Evolutionary conservation across 2,329 filamentous ascomycete species (phyloP).

Genomic region (Trichoderma sp.): DNA sequence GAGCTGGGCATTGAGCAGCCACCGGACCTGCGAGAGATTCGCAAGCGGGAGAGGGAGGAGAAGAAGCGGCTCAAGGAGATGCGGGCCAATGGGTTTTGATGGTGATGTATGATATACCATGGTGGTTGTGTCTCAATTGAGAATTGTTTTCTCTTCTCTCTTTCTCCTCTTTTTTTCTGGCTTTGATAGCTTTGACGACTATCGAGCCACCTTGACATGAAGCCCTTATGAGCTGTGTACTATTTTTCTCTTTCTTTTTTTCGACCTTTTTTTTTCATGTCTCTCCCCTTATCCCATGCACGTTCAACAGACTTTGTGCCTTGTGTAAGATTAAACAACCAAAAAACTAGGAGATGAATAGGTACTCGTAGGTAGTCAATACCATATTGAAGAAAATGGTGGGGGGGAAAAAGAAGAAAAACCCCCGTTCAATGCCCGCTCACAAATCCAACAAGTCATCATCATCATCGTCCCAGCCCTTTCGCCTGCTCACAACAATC

Average conservation of each 20-base stretch:
- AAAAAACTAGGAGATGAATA: neutral
- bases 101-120: neutral
- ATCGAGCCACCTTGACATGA: neutral
- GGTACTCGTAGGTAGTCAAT: neutral
- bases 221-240: neutral
- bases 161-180: neutral
- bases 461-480: conserved; percentile 82
- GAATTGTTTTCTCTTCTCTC: neutral
- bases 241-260: neutral
- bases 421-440: conserved; percentile 7
- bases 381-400: neutral
- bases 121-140: neutral
- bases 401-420: neutral
- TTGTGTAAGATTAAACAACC: neutral
- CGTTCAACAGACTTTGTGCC: neutral
- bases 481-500: conserved; percentile 81
- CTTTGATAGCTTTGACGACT: neutral
- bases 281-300: neutral
- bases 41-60: conserved; percentile 67
- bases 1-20: conserved; percentile 84
- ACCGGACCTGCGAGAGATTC: conserved; percentile 76
- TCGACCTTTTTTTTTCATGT: neutral
- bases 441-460: conserved; percentile 68
- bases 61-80: conserved; percentile 60
- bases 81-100: conserved; percentile 26